Percentiles rank a stretch among this genome's conserved stretches.
phyloP scores from a whole-genome alignment of 176 grass and related monocot genomes.

The Ensete glaucum region DNA sequence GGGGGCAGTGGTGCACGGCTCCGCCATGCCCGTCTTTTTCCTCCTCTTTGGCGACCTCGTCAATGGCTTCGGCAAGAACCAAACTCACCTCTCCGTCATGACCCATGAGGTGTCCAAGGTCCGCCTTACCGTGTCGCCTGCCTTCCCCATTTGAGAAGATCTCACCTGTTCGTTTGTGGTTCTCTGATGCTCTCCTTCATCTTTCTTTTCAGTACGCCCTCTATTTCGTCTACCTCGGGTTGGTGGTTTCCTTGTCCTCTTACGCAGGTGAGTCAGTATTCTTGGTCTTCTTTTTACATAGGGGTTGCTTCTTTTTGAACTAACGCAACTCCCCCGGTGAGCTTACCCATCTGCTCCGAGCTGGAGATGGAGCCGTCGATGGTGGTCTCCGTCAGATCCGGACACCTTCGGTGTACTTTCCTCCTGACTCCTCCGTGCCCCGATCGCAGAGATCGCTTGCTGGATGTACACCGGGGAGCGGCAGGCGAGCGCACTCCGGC shows the following conservation, averaged over 20 bases:
- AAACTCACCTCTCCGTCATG: conserved; percentile 76
- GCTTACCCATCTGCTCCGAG: conserved; percentile 7
- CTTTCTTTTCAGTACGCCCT: conserved; percentile 58
- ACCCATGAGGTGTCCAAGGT: conserved; percentile 99
- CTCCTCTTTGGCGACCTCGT: conserved; percentile 93
- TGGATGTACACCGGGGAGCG: conserved; percentile 99
- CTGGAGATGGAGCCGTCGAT: background rate
- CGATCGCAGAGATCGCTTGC: conserved; percentile 69
- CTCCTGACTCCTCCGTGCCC: background rate
- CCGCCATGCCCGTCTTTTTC: conserved; percentile 99
- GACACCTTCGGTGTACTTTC: background rate
- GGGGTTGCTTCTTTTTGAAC: conserved; percentile 7
- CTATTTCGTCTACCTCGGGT: conserved; percentile 95
- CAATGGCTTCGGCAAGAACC: conserved; percentile 97
- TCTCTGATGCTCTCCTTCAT: background rate
- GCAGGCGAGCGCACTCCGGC: conserved; percentile 69
- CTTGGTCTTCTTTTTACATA: background rate
- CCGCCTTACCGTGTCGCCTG: background rate
- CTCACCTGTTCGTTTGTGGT: background rate
- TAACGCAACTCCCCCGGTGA: background rate
- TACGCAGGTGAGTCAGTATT: conserved; percentile 49
- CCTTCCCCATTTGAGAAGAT: background rate
- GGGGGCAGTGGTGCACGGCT: conserved; percentile 74
- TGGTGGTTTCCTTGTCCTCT: conserved; percentile 77
- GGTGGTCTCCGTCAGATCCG: background rate